These are phyloP conservation scores for Smittium culicis DNA, from an alignment of 371 early-diverging fungal species.

Conservation along the genomic window DNA sequence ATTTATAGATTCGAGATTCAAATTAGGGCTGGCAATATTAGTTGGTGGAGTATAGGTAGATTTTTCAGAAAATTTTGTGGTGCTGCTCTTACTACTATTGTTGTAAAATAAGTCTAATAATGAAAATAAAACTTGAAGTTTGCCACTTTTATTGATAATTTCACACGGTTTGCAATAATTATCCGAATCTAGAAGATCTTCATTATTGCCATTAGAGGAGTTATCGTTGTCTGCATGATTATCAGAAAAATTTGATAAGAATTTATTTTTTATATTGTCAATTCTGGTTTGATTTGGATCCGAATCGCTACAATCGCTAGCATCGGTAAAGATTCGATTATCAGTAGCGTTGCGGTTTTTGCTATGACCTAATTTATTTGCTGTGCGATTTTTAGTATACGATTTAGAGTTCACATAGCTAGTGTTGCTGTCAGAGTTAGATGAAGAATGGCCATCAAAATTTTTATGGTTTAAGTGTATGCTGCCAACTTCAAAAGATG, in stretches of 20 bases:
- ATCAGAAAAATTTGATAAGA: too few species aligned
- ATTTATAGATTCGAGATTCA: background rate
- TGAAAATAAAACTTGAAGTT: constrained; percentile 74
- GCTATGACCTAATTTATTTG: too few species aligned
- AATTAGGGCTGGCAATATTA: background rate
- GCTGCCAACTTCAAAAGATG: background rate
- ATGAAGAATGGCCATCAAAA: background rate
- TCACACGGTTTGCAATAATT: background rate
- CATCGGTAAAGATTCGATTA: too few species aligned
- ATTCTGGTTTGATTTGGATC: background rate
- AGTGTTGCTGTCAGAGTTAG: background rate
- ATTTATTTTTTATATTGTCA: too few species aligned
- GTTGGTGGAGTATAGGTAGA: too few species aligned
- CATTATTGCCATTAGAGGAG: too few species aligned
- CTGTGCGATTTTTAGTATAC: too few species aligned
- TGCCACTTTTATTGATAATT: constrained; percentile 31
- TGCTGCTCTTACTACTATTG: constrained; percentile 36
- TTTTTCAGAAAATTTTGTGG: too few species aligned
- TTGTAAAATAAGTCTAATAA: constrained; percentile 74
- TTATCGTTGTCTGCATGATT: background rate
- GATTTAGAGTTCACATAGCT: too few species aligned
- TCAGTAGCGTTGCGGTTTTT: too few species aligned
- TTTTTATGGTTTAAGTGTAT: background rate
- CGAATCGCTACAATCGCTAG: background rate
- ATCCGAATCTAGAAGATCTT: background rate